Percentiles rank a stretch among this genome's conserved stretches.
Evolutionary conservation across 2,329 filamentous ascomycete species (phyloP).

Genomic region (Ophiognomonia clavigignenti-juglandacearum): DNA sequence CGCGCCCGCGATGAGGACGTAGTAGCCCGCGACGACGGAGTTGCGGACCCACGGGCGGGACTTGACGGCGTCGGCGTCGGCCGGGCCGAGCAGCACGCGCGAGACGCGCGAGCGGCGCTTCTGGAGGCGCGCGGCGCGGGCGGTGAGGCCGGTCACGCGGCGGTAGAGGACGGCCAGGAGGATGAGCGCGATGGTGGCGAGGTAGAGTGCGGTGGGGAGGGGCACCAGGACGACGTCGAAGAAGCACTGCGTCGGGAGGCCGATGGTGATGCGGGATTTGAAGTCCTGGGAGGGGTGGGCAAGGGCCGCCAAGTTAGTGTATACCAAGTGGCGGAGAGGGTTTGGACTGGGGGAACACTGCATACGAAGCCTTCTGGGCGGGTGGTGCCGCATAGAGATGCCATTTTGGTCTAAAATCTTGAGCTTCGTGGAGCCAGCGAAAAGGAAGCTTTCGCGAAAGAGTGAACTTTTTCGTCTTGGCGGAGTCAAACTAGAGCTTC

Average conservation of each 20-base stretch:
- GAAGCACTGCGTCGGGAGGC: slow-evolving; percentile 24
- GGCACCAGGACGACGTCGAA: slow-evolving; percentile 23
- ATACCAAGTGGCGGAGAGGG: neutral
- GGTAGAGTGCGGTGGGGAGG: slow-evolving; percentile 21
- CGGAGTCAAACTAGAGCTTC: neutral
- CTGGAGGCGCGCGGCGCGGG: slow-evolving; percentile 13
- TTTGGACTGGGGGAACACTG: neutral
- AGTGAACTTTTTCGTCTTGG: neutral
- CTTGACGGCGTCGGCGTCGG: neutral
- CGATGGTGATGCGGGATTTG: neutral
- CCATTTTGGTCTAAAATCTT: neutral
- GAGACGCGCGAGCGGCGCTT: slow-evolving; percentile 1
- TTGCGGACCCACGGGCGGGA: slow-evolving; percentile 17
- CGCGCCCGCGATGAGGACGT: slow-evolving; percentile 20
- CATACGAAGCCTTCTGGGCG: neutral
- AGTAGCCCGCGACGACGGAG: slow-evolving; percentile 19
- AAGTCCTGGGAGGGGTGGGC: no score
- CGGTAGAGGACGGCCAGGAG: neutral
- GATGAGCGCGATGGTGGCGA: slow-evolving; percentile 10
- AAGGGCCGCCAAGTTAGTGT: neutral
- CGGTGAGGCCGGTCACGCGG: slow-evolving; percentile 7
- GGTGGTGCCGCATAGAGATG: neutral
- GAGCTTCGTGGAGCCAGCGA: neutral
- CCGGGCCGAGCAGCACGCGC: neutral
- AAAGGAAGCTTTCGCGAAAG: neutral